Evolutionary conservation across 148 eudicot species (phyloP).

Genomic region (Dysphania ambrosioides): DNA sequence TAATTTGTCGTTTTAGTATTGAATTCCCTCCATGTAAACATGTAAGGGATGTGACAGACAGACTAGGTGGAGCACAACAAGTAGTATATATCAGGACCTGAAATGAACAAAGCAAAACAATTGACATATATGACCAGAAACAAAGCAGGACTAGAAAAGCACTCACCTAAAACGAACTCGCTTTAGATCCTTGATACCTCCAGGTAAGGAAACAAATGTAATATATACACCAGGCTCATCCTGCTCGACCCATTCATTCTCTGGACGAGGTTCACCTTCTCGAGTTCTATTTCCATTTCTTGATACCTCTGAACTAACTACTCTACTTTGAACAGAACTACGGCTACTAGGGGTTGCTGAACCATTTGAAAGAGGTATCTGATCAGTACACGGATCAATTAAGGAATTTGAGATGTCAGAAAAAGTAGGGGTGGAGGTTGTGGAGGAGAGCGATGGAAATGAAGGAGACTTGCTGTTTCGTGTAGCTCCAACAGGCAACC

Average conservation of each 20-base stretch:
- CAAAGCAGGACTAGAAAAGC: neutral
- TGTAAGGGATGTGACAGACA: neutral
- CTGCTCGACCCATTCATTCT: conserved; percentile 95
- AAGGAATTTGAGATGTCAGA: conserved; percentile 50
- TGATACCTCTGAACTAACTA: conserved; percentile 45
- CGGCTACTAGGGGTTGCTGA: conserved; percentile 52
- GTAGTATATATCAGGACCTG: neutral
- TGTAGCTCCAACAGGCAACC: conserved; percentile 88
- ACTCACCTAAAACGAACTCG: conserved; percentile 94
- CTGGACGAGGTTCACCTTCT: conserved; percentile 63
- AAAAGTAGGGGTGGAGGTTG: conserved; percentile 34
- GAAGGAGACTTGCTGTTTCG: conserved; percentile 62
- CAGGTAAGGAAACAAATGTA: conserved; percentile 82
- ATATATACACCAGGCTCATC: conserved; percentile 96
- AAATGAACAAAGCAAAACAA: neutral
- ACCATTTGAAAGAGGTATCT: conserved; percentile 49
- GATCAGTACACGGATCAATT: conserved; percentile 46
- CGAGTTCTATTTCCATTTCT: conserved; percentile 59
- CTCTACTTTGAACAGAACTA: conserved; percentile 53
- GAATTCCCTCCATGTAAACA: neutral
- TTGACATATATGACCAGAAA: no score
- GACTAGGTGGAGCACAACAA: neutral
- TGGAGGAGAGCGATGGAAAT: conserved; percentile 42
- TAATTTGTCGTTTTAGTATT: neutral
- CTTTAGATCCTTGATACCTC: conserved; percentile 86